These are phyloP conservation scores for Glaciozyma martinii DNA, from an alignment of 768 basidiomycete genomes.

Conservation along the genomic window DNA sequence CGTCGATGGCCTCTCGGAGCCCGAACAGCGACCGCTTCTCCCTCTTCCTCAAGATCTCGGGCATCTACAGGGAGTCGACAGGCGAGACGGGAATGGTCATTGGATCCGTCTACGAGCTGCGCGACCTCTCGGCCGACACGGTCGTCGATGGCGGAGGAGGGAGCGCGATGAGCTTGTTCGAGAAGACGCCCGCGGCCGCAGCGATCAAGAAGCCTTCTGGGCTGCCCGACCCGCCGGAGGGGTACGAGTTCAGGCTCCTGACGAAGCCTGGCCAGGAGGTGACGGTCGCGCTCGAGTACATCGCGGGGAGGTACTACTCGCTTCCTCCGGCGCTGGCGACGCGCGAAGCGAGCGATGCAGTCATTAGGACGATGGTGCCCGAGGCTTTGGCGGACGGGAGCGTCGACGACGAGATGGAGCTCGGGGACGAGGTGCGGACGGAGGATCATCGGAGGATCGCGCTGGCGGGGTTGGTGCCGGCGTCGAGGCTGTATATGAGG, in stretches of 20 bases:
- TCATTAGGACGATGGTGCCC: not conserved
- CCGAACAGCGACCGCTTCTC: not conserved
- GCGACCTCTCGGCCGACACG: not conserved
- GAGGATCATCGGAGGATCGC: not conserved
- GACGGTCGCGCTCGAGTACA: slow-evolving; percentile 57
- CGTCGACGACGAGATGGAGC: not conserved
- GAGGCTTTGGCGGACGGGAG: not conserved
- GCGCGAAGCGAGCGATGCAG: not conserved
- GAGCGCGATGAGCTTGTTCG: slow-evolving; percentile 13
- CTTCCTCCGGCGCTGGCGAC: not conserved
- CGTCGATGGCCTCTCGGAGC: not conserved
- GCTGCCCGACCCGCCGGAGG: slow-evolving; percentile 57
- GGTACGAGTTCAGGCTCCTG: slow-evolving; percentile 63
- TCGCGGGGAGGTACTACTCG: slow-evolving; percentile 76
- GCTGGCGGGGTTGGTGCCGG: slow-evolving; percentile 17
- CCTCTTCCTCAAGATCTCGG: slow-evolving; percentile 7
- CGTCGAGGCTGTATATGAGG: slow-evolving; percentile 5
- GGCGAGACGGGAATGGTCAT: not conserved
- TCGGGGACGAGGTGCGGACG: not conserved
- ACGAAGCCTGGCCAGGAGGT: slow-evolving; percentile 55
- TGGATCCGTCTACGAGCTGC: slow-evolving; percentile 13
- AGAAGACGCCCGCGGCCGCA: not conserved
- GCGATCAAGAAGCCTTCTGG: not conserved
- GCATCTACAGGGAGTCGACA: slow-evolving; percentile 13
- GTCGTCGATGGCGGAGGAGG: not conserved